Evolutionary conservation across 257 asterid genomes (phyloP), one percentile per base, ranked within the genome.

Genomic region (Solanum bulbocastanum): DNA sequence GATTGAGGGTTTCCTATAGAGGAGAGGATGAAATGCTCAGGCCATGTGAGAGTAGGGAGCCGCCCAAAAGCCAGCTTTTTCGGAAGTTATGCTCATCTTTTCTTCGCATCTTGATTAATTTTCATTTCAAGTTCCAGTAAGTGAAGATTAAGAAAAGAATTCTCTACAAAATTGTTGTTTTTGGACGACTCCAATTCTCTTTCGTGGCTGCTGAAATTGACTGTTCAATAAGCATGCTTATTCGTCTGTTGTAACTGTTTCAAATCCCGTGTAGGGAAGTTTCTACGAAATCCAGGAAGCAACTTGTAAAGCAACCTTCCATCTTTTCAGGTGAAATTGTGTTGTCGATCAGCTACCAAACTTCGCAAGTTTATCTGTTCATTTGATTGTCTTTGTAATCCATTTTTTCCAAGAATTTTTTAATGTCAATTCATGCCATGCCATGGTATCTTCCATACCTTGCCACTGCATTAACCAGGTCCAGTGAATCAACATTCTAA

Each of bases 1-100:
- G 5, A 87, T 94, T 0, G 96, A 94, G 93, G 99, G 99, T 30
- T 96, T 96, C 88, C 91, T 93, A 23, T 91, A 91, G 90, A 66
- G 23, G 74, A 15, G 35, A 36, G 65, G 65, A 30, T 58, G 68
- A 85, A 68, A 42, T 85, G 87, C 82, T 68, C 33, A 62, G 46
- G 32, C 82, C 65, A 68, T 25, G 79, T 11, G 30, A 68, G 5
- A 68, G 8, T 20, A 32, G 33, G 46, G 7, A 6, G 42, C 23
- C 12, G 6, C 35, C 73, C 44, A 56, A 46, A 84, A 56, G n/a
- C 87, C 76, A 33, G 74, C 1, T 37, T 37, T 44, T 20, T 22
- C 1, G 49, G 82, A 73, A 36, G 49, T 73, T 35, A 20, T 39
- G 58, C 35, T 75, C 22, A 30, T 75, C 58, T 37, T 37, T 74